phyloP scores from a whole-genome alignment of 768 basidiomycete species.

The Rhodosporidiobolus sp. region DNA sequence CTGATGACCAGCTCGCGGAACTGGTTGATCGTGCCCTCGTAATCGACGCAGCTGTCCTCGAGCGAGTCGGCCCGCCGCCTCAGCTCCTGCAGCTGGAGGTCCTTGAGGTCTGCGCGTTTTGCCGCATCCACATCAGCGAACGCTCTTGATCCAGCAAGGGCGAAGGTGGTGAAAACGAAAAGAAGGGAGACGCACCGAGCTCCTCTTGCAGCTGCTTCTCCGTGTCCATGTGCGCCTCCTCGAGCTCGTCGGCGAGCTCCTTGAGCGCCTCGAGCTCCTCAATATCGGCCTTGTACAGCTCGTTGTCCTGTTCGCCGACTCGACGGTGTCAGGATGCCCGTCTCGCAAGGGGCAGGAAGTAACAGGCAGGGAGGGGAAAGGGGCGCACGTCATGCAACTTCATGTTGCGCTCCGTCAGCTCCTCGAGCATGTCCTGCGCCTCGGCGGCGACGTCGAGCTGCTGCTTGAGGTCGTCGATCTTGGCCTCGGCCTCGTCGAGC shows the following conservation, averaged over 20 bases:
- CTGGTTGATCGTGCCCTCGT: constrained; percentile 80
- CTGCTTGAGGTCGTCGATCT: constrained; percentile 87
- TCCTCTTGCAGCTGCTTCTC: constrained; percentile 88
- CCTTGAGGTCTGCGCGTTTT: constrained; percentile 55
- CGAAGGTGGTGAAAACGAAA: constrained; percentile 1
- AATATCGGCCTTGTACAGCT: constrained; percentile 92
- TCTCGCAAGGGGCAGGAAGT: background rate
- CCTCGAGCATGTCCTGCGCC: constrained; percentile 93
- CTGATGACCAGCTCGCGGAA: constrained; percentile 88
- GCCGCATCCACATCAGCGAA: background rate
- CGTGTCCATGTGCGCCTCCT: constrained; percentile 91
- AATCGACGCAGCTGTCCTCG: constrained; percentile 76
- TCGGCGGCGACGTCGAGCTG: constrained; percentile 93
- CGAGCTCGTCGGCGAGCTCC: constrained; percentile 93
- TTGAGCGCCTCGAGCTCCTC: constrained; percentile 94
- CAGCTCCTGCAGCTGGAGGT: constrained; percentile 67
- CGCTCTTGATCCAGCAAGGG: too few species aligned
- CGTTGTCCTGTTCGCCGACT: constrained; percentile 70
- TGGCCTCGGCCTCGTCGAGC: constrained; percentile 79
- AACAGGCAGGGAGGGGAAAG: background rate
- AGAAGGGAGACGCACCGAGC: constrained; percentile 59
- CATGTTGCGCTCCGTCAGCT: constrained; percentile 89
- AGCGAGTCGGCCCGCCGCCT: constrained; percentile 62
- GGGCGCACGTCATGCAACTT: constrained; percentile 74
- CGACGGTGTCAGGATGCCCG: too few species aligned